These are phyloP conservation scores for Friedmanniomyces simplex DNA, from an alignment of 495 filamentous ascomycete species.

Conservation along the genomic window DNA sequence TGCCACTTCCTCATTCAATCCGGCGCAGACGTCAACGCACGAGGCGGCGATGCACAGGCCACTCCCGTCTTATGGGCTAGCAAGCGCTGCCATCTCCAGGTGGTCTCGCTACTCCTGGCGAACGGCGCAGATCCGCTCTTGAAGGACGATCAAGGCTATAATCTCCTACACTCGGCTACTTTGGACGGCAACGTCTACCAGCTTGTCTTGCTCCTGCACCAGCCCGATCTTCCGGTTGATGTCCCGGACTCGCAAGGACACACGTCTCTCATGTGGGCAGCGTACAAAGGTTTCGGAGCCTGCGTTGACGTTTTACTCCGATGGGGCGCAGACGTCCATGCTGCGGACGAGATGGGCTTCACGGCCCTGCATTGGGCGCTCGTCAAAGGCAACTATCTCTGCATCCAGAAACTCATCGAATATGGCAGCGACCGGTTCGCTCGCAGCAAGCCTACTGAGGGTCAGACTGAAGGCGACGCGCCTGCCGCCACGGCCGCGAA, in stretches of 20 bases:
- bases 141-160: constrained; percentile 88
- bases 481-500: constrained; percentile 74
- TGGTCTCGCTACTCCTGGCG: constrained; percentile 69
- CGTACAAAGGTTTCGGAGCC: constrained; percentile 86
- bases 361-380: constrained; percentile 94
- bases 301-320: constrained; percentile 88
- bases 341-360: constrained; percentile 80
- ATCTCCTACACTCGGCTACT: constrained; percentile 90
- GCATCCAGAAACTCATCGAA: constrained; percentile 84
- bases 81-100: constrained; percentile 84
- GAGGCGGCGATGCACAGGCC: constrained; percentile 85
- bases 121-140: constrained; percentile 83
- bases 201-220: constrained; percentile 72
- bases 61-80: constrained; percentile 96
- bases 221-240: constrained; percentile 83
- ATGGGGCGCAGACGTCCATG: constrained; percentile 91
- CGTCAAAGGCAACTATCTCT: constrained; percentile 76
- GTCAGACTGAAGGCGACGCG: constrained; percentile 60
- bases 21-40: constrained; percentile 86
- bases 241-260: constrained; percentile 79
- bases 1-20: constrained; percentile 87
- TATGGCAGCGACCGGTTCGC: constrained; percentile 89
- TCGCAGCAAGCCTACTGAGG: constrained; percentile 46
- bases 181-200: constrained; percentile 95
- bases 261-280: constrained; percentile 95